Evolutionary conservation across 345 rosid species (phyloP).

Genomic region (Sisymbrium altissimum): DNA sequence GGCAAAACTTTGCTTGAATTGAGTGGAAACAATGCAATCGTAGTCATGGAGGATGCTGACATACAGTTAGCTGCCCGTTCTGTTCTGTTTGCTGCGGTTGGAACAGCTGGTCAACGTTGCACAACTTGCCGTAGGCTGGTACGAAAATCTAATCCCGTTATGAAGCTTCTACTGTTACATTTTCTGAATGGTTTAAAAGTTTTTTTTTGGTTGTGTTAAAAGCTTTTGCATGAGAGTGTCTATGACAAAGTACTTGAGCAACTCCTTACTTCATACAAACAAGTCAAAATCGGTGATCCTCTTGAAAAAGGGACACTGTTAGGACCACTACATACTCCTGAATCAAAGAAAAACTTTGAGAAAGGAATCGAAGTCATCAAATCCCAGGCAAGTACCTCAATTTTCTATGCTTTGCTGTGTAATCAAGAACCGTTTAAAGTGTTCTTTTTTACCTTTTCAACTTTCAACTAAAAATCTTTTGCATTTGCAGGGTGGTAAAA

Average conservation of each 20-base stretch:
- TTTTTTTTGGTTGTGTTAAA: constrained; percentile 25
- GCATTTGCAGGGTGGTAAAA: constrained; percentile 73
- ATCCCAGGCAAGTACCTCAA: constrained; percentile 59
- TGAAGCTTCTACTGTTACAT: not conserved
- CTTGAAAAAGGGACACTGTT: constrained; percentile 78
- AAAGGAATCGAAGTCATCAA: constrained; percentile 81
- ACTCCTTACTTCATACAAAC: constrained; percentile 68
- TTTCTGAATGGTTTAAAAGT: not conserved
- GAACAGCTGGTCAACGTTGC: constrained; percentile 99
- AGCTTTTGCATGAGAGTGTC: constrained; percentile 87
- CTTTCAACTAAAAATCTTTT: not conserved
- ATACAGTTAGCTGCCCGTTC: constrained; percentile 80
- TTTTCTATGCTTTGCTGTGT: not conserved
- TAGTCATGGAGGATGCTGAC: constrained; percentile 94
- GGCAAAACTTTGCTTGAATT: constrained; percentile 93
- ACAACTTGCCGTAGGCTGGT: constrained; percentile 99
- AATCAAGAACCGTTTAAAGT: not conserved
- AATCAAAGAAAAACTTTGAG: constrained; percentile 68
- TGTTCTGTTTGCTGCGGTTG: constrained; percentile 91
- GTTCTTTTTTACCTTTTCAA: not conserved
- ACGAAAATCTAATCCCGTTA: constrained; percentile 8
- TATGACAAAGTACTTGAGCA: constrained; percentile 70
- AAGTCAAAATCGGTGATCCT: constrained; percentile 91
- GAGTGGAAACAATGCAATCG: constrained; percentile 95
- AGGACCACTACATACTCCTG: constrained; percentile 83